Evolutionary conservation across 1,139 yeast species (phyloP).

Genomic region (Geotrichum europaeum): DNA sequence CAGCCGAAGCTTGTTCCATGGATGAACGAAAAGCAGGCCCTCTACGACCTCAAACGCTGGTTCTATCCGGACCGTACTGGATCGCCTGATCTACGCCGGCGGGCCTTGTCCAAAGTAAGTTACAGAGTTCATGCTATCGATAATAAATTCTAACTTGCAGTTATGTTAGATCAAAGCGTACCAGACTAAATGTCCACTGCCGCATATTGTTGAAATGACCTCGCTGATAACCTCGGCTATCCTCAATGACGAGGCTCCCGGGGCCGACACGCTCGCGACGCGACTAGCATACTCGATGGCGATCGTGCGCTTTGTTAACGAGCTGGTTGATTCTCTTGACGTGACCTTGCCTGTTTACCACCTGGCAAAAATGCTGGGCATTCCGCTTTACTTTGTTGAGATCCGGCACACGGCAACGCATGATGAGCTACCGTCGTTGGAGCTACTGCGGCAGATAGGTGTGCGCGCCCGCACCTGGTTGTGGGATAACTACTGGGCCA

Average conservation of each 20-base stretch:
- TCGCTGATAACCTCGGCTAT: constrained; percentile 52
- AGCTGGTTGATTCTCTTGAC: constrained; percentile 81
- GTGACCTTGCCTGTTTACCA: constrained; percentile 74
- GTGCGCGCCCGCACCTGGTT: constrained; percentile 70
- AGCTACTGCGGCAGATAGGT: constrained; percentile 54
- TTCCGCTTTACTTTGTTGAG: constrained; percentile 86
- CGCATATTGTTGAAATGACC: constrained; percentile 75
- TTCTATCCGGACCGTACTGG: constrained; percentile 41
- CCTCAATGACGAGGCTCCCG: constrained; percentile 41
- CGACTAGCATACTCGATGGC: constrained; percentile 68
- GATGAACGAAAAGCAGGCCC: constrained; percentile 6
- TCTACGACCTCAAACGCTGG: constrained; percentile 44
- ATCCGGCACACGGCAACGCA: constrained; percentile 89
- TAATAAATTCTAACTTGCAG: background rate
- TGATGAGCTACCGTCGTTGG: constrained; percentile 69
- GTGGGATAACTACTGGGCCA: constrained; percentile 64
- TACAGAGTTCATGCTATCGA: background rate
- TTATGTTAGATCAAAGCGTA: constrained; percentile 49
- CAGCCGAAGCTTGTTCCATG: constrained; percentile 7
- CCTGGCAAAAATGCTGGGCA: constrained; percentile 59
- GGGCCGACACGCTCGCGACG: constrained; percentile 29
- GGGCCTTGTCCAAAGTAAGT: constrained; percentile 44
- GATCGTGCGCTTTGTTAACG: constrained; percentile 74
- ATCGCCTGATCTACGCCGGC: constrained; percentile 35
- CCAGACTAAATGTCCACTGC: constrained; percentile 63